Conservation (phyloP, 768 basidiomycete genomes). For the Agrocybe pediades region DNA sequence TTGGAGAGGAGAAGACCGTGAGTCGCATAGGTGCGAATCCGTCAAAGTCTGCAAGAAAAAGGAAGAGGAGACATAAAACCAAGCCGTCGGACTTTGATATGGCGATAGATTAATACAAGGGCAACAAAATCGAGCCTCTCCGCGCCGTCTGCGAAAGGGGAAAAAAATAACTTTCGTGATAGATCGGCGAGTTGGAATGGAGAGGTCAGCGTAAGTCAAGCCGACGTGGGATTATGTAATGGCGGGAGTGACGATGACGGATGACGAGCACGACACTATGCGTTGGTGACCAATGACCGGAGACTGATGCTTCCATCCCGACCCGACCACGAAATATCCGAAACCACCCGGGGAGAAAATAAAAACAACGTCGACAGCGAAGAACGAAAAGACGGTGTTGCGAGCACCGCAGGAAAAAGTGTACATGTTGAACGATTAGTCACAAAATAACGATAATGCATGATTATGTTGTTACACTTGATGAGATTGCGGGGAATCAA, state of each 20-base stretch:
- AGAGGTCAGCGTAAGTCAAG: not conserved
- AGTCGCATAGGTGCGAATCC: not conserved
- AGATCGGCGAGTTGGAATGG: conserved; percentile 11
- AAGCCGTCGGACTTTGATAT: not conserved
- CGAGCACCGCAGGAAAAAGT: conserved; percentile 10
- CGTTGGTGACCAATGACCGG: not conserved
- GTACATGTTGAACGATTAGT: conserved; percentile 18
- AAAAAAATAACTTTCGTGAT: conserved; percentile 22
- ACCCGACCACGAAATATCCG: conserved; percentile 4
- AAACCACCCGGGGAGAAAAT: conserved; percentile 4
- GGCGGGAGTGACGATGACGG: not conserved
- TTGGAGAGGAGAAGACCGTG: not conserved
- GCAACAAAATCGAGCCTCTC: conserved; percentile 3
- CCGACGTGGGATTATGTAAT: not conserved
- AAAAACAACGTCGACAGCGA: conserved; percentile 3
- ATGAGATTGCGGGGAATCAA: conserved; percentile 15
- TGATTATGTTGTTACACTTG: conserved; percentile 26
- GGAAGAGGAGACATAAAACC: not conserved
- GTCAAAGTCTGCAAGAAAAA: not conserved
- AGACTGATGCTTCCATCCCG: conserved; percentile 1
- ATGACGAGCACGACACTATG: not conserved
- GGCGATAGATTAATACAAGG: not conserved
- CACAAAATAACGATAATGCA: conserved; percentile 22
- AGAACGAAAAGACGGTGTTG: conserved; percentile 7
- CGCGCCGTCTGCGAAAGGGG: conserved; percentile 15